Percentiles rank a stretch among this genome's conserved stretches.
These are phyloP conservation scores for Verticillium isaacii DNA, from an alignment of 2,329 filamentous ascomycete genomes.

Conservation along the genomic window DNA sequence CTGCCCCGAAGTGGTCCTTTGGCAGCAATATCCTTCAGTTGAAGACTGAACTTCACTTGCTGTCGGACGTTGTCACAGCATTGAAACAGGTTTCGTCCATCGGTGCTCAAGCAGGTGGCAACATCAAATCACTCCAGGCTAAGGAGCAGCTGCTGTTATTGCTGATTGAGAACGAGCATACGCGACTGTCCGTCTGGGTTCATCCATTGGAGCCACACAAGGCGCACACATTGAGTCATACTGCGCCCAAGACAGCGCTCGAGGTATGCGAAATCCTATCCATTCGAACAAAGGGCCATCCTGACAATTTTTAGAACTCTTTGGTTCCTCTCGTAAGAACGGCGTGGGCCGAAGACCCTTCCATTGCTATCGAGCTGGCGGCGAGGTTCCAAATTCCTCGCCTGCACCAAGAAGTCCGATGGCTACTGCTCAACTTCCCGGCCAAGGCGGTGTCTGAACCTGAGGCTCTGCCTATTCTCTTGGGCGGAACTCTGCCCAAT, in stretches of 20 bases:
- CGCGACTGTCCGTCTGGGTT: constrained; percentile 83
- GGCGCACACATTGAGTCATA: constrained; percentile 14
- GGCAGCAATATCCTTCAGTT: constrained; percentile 90
- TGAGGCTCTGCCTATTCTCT: constrained; percentile 75
- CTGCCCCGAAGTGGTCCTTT: constrained; percentile 85
- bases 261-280: constrained; percentile 24
- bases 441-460: constrained; percentile 77
- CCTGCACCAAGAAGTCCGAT: constrained; percentile 71
- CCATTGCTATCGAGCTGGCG: constrained; percentile 80
- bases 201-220: constrained; percentile 59
- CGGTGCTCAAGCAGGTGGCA: constrained; percentile 45
- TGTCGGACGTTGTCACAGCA: constrained; percentile 67
- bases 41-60: constrained; percentile 82
- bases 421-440: constrained; percentile 75
- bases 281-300: neutral
- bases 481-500: constrained; percentile 69
- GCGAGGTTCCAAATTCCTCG: constrained; percentile 73
- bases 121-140: constrained; percentile 61
- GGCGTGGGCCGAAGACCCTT: constrained; percentile 82
- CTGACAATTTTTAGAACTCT: constrained; percentile 36
- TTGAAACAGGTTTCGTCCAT: constrained; percentile 62
- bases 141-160: constrained; percentile 82
- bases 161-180: constrained; percentile 79
- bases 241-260: constrained; percentile 15
- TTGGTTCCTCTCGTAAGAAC: constrained; percentile 65